Conservation (phyloP, 2,329 filamentous ascomycete species). For the Phoma sp. region DNA sequence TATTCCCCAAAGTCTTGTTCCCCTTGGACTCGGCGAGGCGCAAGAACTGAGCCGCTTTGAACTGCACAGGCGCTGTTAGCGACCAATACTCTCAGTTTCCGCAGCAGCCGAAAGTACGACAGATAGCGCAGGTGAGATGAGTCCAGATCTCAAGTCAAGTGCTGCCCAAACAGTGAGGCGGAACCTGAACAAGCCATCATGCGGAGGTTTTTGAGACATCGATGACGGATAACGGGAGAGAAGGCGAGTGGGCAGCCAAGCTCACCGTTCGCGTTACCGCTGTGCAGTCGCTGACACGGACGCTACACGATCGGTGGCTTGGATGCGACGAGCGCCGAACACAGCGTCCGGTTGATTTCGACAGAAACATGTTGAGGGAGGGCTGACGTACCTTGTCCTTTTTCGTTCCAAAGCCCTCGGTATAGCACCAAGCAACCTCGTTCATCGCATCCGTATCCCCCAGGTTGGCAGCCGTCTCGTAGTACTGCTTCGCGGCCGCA, state of each 20-base stretch:
- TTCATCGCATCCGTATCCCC: slow-evolving; percentile 98
- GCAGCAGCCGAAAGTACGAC: slow-evolving; percentile 33
- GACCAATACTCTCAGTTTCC: slow-evolving; percentile 11
- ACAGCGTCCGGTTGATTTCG: slow-evolving; percentile 4
- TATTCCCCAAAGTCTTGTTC: slow-evolving; percentile 89
- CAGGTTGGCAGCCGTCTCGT: slow-evolving; percentile 95
- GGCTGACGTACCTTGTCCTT: slow-evolving; percentile 88
- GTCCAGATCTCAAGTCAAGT: slow-evolving; percentile 22
- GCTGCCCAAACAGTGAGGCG: slow-evolving; percentile 53
- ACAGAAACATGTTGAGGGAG: slow-evolving; percentile 6
- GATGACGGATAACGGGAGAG: slow-evolving; percentile 11
- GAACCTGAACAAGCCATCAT: slow-evolving; percentile 21
- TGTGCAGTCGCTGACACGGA: slow-evolving; percentile 23
- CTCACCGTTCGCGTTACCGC: slow-evolving; percentile 32
- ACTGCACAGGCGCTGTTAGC: slow-evolving; percentile 61
- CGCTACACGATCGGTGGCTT: slow-evolving; percentile 36
- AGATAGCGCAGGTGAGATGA: not conserved
- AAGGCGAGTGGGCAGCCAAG: slow-evolving; percentile 23
- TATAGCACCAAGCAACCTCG: slow-evolving; percentile 92
- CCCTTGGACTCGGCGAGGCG: slow-evolving; percentile 88
- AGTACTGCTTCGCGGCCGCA: slow-evolving; percentile 86
- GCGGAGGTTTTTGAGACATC: slow-evolving; percentile 7
- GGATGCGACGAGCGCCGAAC: slow-evolving; percentile 10
- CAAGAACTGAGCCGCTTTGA: slow-evolving; percentile 85
- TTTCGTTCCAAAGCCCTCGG: slow-evolving; percentile 95